Evolutionary conservation across 2,329 filamentous ascomycete species (phyloP).

Genomic region (Neonectria sp.): DNA sequence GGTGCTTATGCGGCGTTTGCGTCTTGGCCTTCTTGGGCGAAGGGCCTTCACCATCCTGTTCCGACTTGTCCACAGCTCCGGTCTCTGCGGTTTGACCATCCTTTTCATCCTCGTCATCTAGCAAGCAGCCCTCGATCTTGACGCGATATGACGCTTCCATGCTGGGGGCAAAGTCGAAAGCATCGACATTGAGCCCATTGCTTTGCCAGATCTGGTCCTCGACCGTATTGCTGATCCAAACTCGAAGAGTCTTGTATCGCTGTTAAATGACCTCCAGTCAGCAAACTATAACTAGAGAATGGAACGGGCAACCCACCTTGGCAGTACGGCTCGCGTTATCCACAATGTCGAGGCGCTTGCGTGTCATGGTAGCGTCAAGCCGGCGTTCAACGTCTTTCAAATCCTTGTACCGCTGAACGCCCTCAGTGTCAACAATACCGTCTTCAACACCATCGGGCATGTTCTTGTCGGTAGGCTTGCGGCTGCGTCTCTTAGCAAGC

Average conservation of each 20-base stretch:
- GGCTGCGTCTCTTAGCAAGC: conserved; percentile 83
- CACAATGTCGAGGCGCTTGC: conserved; percentile 92
- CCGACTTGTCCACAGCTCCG: conserved; percentile 46
- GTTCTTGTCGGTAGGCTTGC: conserved; percentile 95
- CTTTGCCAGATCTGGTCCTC: conserved; percentile 96
- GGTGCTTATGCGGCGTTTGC: conserved; percentile 61
- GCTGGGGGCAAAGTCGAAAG: conserved; percentile 86
- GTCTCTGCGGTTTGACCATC: conserved; percentile 64
- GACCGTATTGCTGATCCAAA: conserved; percentile 96
- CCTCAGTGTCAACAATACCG: conserved; percentile 81
- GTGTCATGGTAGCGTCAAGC: conserved; percentile 92
- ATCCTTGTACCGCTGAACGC: conserved; percentile 85
- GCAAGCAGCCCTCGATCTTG: conserved; percentile 89
- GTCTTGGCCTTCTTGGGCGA: conserved; percentile 54
- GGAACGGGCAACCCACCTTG: conserved; percentile 66
- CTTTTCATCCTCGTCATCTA: conserved; percentile 78
- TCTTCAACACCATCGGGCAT: conserved; percentile 92
- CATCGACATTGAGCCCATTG: conserved; percentile 76
- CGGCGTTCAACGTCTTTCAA: conserved; percentile 89
- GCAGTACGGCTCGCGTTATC: conserved; percentile 83
- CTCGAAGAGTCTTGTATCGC: conserved; percentile 86
- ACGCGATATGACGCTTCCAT: conserved; percentile 87
- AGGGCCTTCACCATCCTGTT: conserved; percentile 47
- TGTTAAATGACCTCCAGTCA: conserved; percentile 50
- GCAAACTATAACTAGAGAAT: conserved; percentile 1